These are phyloP conservation scores for Fusarium sacchari DNA, from an alignment of 2,329 filamentous ascomycete genomes.

Conservation along the genomic window DNA sequence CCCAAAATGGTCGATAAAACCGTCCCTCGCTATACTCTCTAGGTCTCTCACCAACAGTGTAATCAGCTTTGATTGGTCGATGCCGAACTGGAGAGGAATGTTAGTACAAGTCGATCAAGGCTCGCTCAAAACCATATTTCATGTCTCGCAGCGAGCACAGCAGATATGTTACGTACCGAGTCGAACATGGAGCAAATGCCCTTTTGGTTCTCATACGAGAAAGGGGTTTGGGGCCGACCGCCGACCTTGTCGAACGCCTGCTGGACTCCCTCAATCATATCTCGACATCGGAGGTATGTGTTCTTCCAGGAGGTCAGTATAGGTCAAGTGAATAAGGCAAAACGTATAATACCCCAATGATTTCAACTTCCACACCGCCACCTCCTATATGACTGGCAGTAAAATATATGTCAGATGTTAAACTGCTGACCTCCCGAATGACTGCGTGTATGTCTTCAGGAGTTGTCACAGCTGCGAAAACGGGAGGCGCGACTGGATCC, in stretches of 20 bases:
- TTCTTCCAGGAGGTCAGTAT: slow-evolving; percentile 7
- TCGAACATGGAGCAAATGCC: slow-evolving; percentile 12
- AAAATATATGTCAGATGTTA: background rate
- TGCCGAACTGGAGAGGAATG: slow-evolving; percentile 12
- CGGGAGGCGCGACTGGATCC: background rate
- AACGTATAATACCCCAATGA: background rate
- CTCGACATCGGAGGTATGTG: slow-evolving; percentile 18
- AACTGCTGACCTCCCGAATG: background rate
- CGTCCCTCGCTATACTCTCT: slow-evolving; percentile 1
- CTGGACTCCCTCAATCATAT: slow-evolving; percentile 12
- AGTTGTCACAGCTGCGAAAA: background rate
- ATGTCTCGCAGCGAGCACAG: background rate
- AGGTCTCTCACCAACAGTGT: background rate
- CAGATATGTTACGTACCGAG: slow-evolving; percentile 5
- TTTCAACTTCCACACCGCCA: slow-evolving; percentile 2
- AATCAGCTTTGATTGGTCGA: slow-evolving; percentile 17
- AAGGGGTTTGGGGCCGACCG: background rate
- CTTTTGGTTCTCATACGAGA: slow-evolving; percentile 8
- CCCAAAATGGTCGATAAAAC: slow-evolving; percentile 19
- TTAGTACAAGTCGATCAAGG: background rate
- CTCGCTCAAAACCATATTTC: background rate
- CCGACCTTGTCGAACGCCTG: background rate
- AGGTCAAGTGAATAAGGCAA: background rate
- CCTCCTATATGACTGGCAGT: background rate
- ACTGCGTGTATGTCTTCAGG: background rate